Conservation (phyloP, 176 grass and related monocot species). For the Hordeum marinum region DNA sequence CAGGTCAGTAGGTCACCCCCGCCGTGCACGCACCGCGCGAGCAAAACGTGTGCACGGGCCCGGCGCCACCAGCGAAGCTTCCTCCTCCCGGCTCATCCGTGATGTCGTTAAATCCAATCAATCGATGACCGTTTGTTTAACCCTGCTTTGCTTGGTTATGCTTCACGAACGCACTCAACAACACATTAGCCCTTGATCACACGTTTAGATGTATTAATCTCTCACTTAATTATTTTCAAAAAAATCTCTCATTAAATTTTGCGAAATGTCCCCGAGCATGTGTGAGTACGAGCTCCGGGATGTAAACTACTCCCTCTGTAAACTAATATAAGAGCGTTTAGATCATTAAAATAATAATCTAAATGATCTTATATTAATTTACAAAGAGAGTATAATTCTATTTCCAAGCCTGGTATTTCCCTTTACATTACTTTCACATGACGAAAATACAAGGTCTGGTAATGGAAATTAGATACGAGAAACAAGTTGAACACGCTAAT, state of each 20-base stretch:
- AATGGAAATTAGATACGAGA: background rate
- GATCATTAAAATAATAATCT: no score
- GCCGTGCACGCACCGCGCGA: conserved; percentile 1
- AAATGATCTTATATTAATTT: no score
- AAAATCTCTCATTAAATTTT: background rate
- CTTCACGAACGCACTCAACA: background rate
- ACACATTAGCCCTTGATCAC: background rate
- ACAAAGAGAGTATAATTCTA: no score
- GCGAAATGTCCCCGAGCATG: background rate
- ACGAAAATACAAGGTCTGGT: background rate
- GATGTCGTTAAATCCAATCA: background rate
- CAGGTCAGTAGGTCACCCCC: background rate
- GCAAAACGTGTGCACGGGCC: conserved; percentile 16
- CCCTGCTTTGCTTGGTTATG: background rate
- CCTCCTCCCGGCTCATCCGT: background rate
- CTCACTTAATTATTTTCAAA: no score
- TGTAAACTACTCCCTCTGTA: no score
- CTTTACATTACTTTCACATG: background rate
- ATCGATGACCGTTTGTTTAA: background rate
- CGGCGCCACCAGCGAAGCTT: conserved; percentile 15
- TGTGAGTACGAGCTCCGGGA: background rate
- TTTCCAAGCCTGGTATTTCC: background rate
- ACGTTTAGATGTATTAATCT: background rate
- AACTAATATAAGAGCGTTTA: no score
- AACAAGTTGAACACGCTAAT: no score